Base-by-base conservation (phyloP, 2,329 filamentous ascomycete species). In the Aphanocladium album region DNA sequence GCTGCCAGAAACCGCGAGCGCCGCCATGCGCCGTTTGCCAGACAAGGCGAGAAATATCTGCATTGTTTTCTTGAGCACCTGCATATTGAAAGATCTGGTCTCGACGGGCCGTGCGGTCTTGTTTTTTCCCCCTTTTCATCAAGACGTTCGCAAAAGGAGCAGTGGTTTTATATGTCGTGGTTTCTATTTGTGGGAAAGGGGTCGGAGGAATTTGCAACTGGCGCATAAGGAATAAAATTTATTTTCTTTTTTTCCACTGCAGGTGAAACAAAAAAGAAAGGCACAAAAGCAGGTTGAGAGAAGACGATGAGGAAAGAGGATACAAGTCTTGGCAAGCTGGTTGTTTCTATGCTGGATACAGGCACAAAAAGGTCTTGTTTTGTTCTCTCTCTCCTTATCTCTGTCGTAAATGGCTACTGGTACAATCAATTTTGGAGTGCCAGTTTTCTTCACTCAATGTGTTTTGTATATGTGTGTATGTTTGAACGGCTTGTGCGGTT, bases 61-160 rank as follows among this genome's bases (percentile, higher is more conserved):
- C 53, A 35, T 57, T 39, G 43, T 23, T 57, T 57, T 49, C 45
- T 57, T 57, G 54, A 57, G 54, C 39, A 57, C 33, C 19, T 35
- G 45, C 54, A 57, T 57, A 57, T 49, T 21, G 33, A 19, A 19
- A 27, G 5, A 27, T 23, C n/a, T 2, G n/a, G 25, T n/a, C 25
- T 35, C 6, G 11, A 11, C 14, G 53, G 17, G 12, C 27, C 1
- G n/a, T 17, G 27, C 14, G 14, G 25, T 7, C 6, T 56, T 46
- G 39, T 5, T 27, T 52, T 37, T 14, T 37, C 17, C n/a, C n/a
- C n/a, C n/a, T 19, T 33, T 17, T 27, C 9, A 37, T 21, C 17
- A 52, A 35, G 21, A 23, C 9, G 12, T 21, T 16, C 12, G n/a
- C 6, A 45, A 21, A 21, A 17, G 12, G 16, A 17, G 21, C 6